Base-by-base conservation (phyloP, 345 rosid genomes). In the Pistacia atlantica region DNA sequence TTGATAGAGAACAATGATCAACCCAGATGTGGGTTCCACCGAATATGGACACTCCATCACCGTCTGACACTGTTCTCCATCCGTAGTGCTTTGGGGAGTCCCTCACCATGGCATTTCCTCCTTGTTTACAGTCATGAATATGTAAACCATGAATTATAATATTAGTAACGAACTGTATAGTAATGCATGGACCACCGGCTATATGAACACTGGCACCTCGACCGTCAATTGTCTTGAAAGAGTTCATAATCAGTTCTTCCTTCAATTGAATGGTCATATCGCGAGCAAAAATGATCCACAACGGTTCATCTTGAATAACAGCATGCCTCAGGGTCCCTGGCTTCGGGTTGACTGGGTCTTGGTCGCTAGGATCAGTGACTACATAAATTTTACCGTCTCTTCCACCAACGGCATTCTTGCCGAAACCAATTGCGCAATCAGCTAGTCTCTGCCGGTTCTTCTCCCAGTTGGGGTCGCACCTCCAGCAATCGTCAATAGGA, bases 11-110 rank as follows among this genome's bases (percentile, higher is more conserved):
- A 76, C 87, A 84, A 83, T 92, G 97, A 77, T 92, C 97, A 17
- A 92, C 93, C 97, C 97, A 92, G 49, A 92, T 58, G 68, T 92
- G 95, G 79, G 90, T 89, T n/a, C 89, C 91, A 0, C 97, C 95
- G 10, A 90, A 90, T 61, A 92, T 89, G 10, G 97, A 92, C 5
- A 90, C 90, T 0, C 93, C 97, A 20, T 92, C 97, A 38, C 97
- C 97, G 88, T 92, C 95, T 56, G 97, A 92, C 65, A 85, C 1
- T 0, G 97, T 92, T 54, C 95, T 81, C 71, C 77, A 92, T 49
- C 95, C 97, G 63, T 67, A 92, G 69, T 92, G 97, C 45, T 75
- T 60, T 6, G 95, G 95, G 8, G 95, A 89, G 78, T 79, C 83
- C 71, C 97, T 83, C 55, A 92, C 97, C 72, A 82, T 67, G 65